Conservation (phyloP, 1,284 basidiomycete species). For the Cystobasidium sp. region DNA sequence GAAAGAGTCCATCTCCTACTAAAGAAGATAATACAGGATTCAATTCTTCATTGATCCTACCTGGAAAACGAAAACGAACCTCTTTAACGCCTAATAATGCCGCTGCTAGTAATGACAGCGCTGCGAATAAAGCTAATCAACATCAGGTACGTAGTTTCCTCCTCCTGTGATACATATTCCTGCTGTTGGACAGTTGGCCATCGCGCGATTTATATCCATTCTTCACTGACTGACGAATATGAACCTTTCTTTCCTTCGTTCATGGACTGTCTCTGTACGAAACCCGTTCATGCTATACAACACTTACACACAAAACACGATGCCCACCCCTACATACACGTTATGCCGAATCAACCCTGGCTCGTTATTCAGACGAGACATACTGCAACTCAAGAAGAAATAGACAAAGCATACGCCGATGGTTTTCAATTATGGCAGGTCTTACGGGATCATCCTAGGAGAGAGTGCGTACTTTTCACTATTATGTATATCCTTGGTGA, state of each 20-base stretch:
- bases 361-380: constrained; percentile 4
- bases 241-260: too few species aligned
- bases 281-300: too few species aligned
- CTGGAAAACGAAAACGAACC: constrained; percentile 14
- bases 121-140: neutral
- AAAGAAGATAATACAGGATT: constrained; percentile 1
- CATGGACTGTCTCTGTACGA: too few species aligned
- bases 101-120: neutral
- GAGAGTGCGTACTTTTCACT: constrained; percentile 10
- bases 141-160: neutral
- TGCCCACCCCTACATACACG: too few species aligned
- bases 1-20: neutral
- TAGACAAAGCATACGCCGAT: constrained; percentile 21
- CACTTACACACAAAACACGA: too few species aligned
- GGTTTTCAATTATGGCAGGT: constrained; percentile 28
- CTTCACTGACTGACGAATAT: too few species aligned
- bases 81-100: constrained; percentile 1
- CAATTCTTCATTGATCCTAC: neutral
- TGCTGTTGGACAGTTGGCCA: neutral
- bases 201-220: too few species aligned
- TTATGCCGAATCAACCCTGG: too few species aligned
- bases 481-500: neutral
- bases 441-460: constrained; percentile 3
- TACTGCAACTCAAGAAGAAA: constrained; percentile 16
- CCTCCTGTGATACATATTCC: neutral